A percentile compares a stretch with the other conserved stretches of the same genome.
Evolutionary conservation across 495 filamentous ascomycete genomes (phyloP).

Genomic region (Arthonia radiata): DNA sequence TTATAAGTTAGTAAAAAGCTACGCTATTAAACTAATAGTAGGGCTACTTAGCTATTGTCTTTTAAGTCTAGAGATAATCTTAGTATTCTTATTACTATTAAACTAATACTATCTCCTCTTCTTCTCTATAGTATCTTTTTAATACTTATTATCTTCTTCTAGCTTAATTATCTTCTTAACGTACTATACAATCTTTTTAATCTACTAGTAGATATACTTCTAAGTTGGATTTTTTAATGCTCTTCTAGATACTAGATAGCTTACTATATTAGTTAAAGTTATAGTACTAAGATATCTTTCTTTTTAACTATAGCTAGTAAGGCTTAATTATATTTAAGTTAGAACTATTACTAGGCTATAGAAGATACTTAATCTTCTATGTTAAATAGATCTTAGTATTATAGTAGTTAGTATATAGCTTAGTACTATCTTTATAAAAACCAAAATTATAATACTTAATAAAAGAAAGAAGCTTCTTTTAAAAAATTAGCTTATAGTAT

Average conservation of each 20-base stretch:
- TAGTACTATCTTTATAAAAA: not conserved
- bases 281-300: not conserved
- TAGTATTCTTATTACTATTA: too few relatives aligned
- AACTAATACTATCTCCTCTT: too few relatives aligned
- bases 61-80: too few relatives aligned
- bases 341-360: not conserved
- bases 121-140: too few relatives aligned
- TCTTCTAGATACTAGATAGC: not conserved
- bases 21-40: too few relatives aligned
- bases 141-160: too few relatives aligned
- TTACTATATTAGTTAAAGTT: not conserved
- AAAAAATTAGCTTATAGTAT: not conserved
- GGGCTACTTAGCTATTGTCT: too few relatives aligned
- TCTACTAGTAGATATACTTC: too few relatives aligned
- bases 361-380: not conserved
- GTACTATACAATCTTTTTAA: too few relatives aligned
- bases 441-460: not conserved
- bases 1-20: too few relatives aligned
- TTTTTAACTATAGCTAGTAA: not conserved
- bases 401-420: constrained; percentile 1
- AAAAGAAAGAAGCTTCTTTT: constrained; percentile 1
- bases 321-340: not conserved
- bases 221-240: too few relatives aligned
- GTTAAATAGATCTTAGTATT: not conserved
- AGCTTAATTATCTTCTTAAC: too few relatives aligned